Evolutionary conservation across 2,329 filamentous ascomycete genomes (phyloP), one percentile per base, ranked within the genome.

Genomic region (Colletotrichum destructivum): DNA sequence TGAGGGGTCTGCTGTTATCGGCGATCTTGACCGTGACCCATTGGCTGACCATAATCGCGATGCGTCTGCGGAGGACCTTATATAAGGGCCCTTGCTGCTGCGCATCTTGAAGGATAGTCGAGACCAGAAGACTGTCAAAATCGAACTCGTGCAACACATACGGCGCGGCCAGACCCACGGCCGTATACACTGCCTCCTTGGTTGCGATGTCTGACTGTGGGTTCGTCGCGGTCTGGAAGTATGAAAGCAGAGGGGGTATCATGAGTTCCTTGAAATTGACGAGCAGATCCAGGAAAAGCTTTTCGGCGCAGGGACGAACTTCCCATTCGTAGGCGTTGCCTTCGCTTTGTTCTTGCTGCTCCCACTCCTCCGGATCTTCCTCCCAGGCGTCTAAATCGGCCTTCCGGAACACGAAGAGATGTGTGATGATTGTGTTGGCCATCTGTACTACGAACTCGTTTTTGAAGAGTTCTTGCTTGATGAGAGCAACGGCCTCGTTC

Each of bases 361-460:
- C 96, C 95, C 96, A 99, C 65, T 97, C 95, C 80, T 99, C 94
- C 0, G 96, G 94, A 69, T 98, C 95, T 78, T 97, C 93, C 79
- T 97, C 93, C 96, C 96, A 99, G 69, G 94, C 93, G 73, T 94
- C 91, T 1, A 98, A 88, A 81, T 99, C 96, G 62, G 91, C 90
- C 71, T 93, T 89, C 44, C 94, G 90, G 80, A 98, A 96, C 47
- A 96, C 89, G 79, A 99, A 96, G 75, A 98, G 94, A 76, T 93
- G 92, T 1, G 93, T 94, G 62, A 99, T 93, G 67, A 98, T 90
- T 15, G 92, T 87, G 75, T 96, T 94, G 79, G 96, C 94, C 75
- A 97, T 92, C 74, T 95, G 90, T 18, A 92, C 86, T 3, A 98
- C 91, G 69, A 98, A 89, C 1, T 92, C 89, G 46, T 93, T 87